Conservation (phyloP, 1,284 basidiomycete genomes). For the Filobasidium uniguttulatum region DNA sequence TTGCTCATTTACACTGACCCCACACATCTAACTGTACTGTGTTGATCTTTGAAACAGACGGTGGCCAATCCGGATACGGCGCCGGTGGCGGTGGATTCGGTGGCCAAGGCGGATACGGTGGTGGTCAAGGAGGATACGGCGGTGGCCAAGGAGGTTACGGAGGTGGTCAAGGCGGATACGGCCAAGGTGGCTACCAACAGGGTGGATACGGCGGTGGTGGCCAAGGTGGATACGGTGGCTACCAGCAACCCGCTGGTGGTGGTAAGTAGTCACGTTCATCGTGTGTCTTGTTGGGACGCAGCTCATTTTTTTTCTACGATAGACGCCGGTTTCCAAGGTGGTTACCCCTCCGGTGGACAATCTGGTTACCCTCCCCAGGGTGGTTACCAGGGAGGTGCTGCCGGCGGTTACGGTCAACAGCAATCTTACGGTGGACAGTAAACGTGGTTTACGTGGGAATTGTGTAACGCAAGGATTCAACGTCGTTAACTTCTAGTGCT, state of each 20-base stretch:
- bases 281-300: too few relatives aligned
- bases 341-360: slow-evolving; percentile 4
- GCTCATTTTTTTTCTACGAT: too few relatives aligned
- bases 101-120: slow-evolving; percentile 23
- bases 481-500: too few relatives aligned
- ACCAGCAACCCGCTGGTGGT: slow-evolving; percentile 14
- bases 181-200: slow-evolving; percentile 2
- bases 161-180: slow-evolving; percentile 7
- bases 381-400: slow-evolving; percentile 3
- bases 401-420: slow-evolving; percentile 6
- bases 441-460: too few relatives aligned
- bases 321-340: slow-evolving; percentile 21
- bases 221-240: slow-evolving; percentile 20
- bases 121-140: slow-evolving; percentile 26
- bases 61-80: slow-evolving; percentile 27
- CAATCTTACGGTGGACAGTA: background rate
- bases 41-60: slow-evolving; percentile 5
- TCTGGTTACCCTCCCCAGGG: background rate
- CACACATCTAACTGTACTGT: too few relatives aligned
- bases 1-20: slow-evolving; percentile 7
- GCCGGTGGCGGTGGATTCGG: slow-evolving; percentile 33
- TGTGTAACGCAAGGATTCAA: too few relatives aligned
- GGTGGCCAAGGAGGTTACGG: slow-evolving; percentile 13
- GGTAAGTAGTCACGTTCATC: background rate
- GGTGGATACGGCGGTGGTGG: slow-evolving; percentile 5